phyloP scores from a whole-genome alignment of 2,329 filamentous ascomycete species.

The Thermothelomyces thermophilus region DNA sequence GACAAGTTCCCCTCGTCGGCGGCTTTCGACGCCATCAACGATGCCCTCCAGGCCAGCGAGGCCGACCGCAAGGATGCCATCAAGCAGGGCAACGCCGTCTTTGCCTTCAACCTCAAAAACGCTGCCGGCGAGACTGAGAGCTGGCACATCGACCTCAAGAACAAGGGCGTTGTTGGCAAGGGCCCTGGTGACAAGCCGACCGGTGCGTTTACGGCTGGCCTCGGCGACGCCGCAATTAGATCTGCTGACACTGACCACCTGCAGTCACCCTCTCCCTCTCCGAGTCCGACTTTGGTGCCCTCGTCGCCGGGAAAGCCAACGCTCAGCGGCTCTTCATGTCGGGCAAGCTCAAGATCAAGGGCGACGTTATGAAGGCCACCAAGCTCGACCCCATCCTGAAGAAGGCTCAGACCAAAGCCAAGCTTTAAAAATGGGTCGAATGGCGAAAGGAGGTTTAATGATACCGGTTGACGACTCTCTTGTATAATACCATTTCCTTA shows the following conservation, averaged over 20 bases:
- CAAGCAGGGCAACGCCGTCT: slow-evolving; percentile 80
- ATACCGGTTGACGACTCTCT: slow-evolving; percentile 5
- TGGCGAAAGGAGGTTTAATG: neutral
- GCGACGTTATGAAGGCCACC: slow-evolving; percentile 97
- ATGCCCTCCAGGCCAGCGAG: slow-evolving; percentile 59
- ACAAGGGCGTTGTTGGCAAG: slow-evolving; percentile 73
- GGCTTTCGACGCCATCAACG: slow-evolving; percentile 84
- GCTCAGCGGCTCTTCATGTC: slow-evolving; percentile 94
- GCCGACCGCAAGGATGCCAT: slow-evolving; percentile 75
- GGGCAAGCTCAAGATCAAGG: slow-evolving; percentile 98
- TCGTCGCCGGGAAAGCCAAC: slow-evolving; percentile 83
- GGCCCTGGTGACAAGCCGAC: slow-evolving; percentile 75
- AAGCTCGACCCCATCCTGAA: slow-evolving; percentile 91
- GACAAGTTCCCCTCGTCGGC: slow-evolving; percentile 82
- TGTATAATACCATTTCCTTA: slow-evolving; percentile 6
- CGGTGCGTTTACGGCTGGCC: slow-evolving; percentile 46
- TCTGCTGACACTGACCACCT: neutral
- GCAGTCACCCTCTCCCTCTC: slow-evolving; percentile 78
- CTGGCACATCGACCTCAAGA: slow-evolving; percentile 96
- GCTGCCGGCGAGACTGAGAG: slow-evolving; percentile 66
- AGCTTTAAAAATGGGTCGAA: slow-evolving; percentile 54
- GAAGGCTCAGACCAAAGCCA: slow-evolving; percentile 78
- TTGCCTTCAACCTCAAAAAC: slow-evolving; percentile 92
- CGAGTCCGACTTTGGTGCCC: slow-evolving; percentile 78
- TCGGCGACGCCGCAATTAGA: neutral